Evolutionary conservation across 2,329 filamentous ascomycete species (phyloP), one percentile per base, ranked within the genome.

Genomic region (Paecilomyces variotii): DNA sequence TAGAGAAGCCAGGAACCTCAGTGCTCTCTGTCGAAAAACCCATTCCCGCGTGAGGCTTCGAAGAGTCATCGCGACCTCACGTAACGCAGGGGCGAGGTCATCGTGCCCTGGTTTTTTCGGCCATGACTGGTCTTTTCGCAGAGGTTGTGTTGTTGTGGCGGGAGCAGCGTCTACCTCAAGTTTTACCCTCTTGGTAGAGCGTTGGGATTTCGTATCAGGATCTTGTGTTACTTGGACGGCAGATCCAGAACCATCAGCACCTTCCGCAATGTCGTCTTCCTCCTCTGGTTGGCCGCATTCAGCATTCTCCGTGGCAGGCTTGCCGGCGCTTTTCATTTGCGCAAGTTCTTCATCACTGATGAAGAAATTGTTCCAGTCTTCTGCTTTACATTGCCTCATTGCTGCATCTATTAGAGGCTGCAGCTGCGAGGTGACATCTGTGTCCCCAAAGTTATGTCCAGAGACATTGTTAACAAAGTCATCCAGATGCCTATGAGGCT

Each of bases 281-380:
- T 45, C 39, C 12, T 45, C 39, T 6, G 39, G n/a, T 45, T 45
- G 39, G 7, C 39, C 39, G 9, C 19, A 4, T 45, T 45, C 39
- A 9, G 39, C 39, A 14, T 45, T 19, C 7, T 24, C 39, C 3
- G n/a, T n/a, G 7, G 19, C 39, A 14, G 39, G 19, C 5, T 45
- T 45, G 10, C 32, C 32, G n/a, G 39, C 39, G 9, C 19, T n/a
- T 24, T 45, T 45, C 4, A 7, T 19, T 14, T n/a, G n/a, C 14
- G 39, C 39, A 6, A 45, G 6, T 45, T 45, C 39, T 7, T 45
- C 39, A 7, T n/a, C 39, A 9, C 7, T 6, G 39, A 45, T 24
- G 53, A 68, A 74, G 56, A 73, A 74, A 1, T 61, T 10, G 32
- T 59, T 65, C 63, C 72, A 74, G 59, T 74, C 70, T 27, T 66